Evolutionary conservation across 2,329 filamentous ascomycete genomes (phyloP).

Genomic region (Diaporthe amygdali): DNA sequence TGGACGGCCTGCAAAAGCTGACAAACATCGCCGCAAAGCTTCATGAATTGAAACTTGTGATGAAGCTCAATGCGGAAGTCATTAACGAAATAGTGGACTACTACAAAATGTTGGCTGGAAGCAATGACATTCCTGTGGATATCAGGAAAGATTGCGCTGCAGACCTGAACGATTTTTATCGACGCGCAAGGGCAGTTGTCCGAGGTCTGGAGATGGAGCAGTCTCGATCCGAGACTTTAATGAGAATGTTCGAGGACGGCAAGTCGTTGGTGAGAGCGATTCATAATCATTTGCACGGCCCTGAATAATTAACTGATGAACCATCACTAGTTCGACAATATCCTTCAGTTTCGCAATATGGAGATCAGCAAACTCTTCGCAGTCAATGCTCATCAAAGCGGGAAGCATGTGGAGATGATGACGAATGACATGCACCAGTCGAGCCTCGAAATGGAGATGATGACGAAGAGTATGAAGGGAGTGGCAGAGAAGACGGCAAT

Average conservation of each 20-base stretch:
- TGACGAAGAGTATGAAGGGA: slow-evolving; percentile 44
- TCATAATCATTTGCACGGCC: too few relatives aligned
- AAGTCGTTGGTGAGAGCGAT: neutral
- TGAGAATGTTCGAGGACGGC: neutral
- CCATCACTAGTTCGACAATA: neutral
- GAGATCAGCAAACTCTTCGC: slow-evolving; percentile 1
- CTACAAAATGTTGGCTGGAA: neutral
- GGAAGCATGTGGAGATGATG: neutral
- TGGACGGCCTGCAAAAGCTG: neutral
- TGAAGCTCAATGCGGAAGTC: neutral
- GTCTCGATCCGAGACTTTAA: neutral
- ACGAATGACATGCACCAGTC: neutral
- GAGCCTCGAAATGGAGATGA: neutral
- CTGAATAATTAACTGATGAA: neutral
- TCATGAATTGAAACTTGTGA: neutral
- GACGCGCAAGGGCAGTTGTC: neutral
- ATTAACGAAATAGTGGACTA: neutral
- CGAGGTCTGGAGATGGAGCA: neutral
- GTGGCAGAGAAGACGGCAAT: slow-evolving; percentile 57
- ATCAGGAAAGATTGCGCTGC: neutral
- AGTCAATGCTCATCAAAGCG: neutral
- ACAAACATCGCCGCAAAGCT: neutral
- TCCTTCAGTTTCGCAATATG: neutral
- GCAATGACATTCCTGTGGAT: neutral
- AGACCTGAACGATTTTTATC: neutral